Evolutionary conservation across 257 asterid species (phyloP).

Genomic region (Solanum neorickii): DNA sequence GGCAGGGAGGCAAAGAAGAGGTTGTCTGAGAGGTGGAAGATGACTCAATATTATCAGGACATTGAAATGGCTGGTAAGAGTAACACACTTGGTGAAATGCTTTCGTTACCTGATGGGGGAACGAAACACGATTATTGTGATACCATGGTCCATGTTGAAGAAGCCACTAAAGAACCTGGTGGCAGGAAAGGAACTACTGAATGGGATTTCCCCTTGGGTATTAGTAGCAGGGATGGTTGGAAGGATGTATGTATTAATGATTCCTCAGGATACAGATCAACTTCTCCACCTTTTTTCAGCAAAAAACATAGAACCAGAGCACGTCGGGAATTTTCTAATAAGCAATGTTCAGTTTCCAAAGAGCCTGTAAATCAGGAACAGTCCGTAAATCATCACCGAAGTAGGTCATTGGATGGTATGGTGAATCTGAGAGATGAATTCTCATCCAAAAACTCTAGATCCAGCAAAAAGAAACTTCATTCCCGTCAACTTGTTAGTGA

Average conservation of each 20-base stretch:
- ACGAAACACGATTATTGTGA: conserved; percentile 11
- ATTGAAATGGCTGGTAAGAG: conserved; percentile 43
- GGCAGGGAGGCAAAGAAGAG: conserved; percentile 69
- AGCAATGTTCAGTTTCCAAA: conserved; percentile 6
- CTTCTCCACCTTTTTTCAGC: conserved; percentile 35
- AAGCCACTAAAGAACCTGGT: conserved; percentile 10
- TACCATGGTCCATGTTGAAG: conserved; percentile 18
- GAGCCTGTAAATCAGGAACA: conserved; percentile 10
- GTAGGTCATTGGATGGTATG: conserved; percentile 37
- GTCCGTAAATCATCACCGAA: conserved; percentile 11
- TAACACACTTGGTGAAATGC: conserved; percentile 81
- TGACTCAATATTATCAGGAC: conserved; percentile 45
- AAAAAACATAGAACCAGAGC: conserved; percentile 28
- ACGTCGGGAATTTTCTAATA: conserved; percentile 19
- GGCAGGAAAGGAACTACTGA: conserved; percentile 17
- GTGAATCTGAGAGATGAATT: conserved; percentile 16
- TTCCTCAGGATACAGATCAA: conserved; percentile 48
- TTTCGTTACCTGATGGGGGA: conserved; percentile 42
- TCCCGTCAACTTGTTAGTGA: conserved; percentile 22
- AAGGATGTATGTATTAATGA: conserved; percentile 34
- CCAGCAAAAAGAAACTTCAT: conserved; percentile 30
- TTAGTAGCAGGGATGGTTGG: conserved; percentile 84
- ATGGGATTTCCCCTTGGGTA: conserved; percentile 37
- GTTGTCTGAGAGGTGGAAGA: conserved; percentile 84
- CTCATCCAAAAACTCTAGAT: conserved; percentile 20